These are phyloP conservation scores for Trifolium subterraneum DNA, from an alignment of 306 rosid genomes.

Conservation along the genomic window DNA sequence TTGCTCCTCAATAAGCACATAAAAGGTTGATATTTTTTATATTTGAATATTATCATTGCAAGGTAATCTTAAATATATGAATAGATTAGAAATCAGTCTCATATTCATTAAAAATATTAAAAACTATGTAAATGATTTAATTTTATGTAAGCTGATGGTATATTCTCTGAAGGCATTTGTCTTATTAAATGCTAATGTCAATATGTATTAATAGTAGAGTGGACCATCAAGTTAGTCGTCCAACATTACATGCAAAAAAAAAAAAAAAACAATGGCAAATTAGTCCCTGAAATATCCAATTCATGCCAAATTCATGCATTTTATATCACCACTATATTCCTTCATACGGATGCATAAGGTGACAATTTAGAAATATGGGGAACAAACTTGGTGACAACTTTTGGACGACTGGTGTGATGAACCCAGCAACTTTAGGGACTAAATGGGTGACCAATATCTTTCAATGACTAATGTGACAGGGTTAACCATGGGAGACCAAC, in stretches of 20 bases:
- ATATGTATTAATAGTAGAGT: slow-evolving; percentile 4
- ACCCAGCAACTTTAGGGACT: neutral
- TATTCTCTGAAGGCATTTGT: slow-evolving; percentile 9
- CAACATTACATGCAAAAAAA: neutral
- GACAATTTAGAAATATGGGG: neutral
- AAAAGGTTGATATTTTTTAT: slow-evolving; percentile 29
- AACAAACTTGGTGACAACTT: neutral
- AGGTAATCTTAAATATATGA: slow-evolving; percentile 16
- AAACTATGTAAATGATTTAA: slow-evolving; percentile 16
- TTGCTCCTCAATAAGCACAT: slow-evolving; percentile 22
- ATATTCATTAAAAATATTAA: slow-evolving; percentile 2
- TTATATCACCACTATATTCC: neutral
- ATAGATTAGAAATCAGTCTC: slow-evolving; percentile 37
- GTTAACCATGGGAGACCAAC: neutral
- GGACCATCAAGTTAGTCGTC: slow-evolving; percentile 19
- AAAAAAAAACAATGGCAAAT: neutral
- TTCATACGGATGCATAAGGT: neutral
- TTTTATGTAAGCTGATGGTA: neutral
- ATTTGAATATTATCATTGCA: slow-evolving; percentile 15
- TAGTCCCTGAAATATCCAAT: neutral
- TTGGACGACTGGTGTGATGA: neutral
- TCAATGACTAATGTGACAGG: slow-evolving; percentile 6
- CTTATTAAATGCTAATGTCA: slow-evolving; percentile 17
- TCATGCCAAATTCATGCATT: neutral
- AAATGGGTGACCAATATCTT: neutral